A percentile compares a stretch with the other conserved stretches of the same genome.
phyloP scores from a whole-genome alignment of 306 rosid species.

The Delonix regia region DNA sequence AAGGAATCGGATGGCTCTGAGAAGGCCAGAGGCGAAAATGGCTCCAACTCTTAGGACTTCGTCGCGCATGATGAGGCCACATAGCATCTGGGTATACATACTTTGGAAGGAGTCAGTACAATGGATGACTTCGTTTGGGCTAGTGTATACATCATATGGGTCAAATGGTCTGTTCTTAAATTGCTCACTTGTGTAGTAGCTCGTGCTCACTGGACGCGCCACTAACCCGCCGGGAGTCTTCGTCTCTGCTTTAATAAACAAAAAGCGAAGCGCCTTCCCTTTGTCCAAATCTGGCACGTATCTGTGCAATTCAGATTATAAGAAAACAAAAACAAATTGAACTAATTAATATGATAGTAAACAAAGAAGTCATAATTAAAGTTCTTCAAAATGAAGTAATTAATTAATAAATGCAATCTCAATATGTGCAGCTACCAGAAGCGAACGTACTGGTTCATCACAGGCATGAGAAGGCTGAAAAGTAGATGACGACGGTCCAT shows the following conservation, averaged over 20 bases:
- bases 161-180: conserved; percentile 72
- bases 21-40: conserved; percentile 86
- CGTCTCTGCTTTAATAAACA: conserved; percentile 67
- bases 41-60: conserved; percentile 82
- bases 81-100: conserved; percentile 89
- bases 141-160: conserved; percentile 73
- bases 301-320: conserved; percentile 36
- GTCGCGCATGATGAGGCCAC: conserved; percentile 76
- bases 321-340: neutral
- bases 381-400: neutral
- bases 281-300: conserved; percentile 68
- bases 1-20: conserved; percentile 81
- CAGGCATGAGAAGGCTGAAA: conserved; percentile 86
- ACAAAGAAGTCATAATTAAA: neutral
- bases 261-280: conserved; percentile 74
- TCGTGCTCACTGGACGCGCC: conserved; percentile 82
- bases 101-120: conserved; percentile 80
- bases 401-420: neutral
- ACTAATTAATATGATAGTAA: neutral
- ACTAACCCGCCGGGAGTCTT: conserved; percentile 71
- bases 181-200: conserved; percentile 78
- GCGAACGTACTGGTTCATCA: conserved; percentile 66
- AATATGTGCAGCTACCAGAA: neutral
- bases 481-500: conserved; percentile 69
- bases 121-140: conserved; percentile 77